Base-by-base conservation (phyloP, 2,329 filamentous ascomycete genomes). In the Aureobasidium sp. region DNA sequence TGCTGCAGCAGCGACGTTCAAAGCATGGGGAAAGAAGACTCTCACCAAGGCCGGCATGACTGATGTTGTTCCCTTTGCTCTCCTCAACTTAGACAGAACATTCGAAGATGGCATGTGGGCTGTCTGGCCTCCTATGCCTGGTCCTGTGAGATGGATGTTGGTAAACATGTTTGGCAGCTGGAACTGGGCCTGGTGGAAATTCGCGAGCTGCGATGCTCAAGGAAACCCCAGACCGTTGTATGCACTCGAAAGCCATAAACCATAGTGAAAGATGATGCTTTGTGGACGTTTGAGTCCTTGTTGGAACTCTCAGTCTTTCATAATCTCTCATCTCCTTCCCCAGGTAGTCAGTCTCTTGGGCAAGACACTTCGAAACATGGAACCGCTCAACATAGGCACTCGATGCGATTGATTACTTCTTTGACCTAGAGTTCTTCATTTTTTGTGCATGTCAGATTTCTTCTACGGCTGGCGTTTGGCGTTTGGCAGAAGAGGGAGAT, bases 1-100 rank as follows among this genome's bases (percentile, higher is more conserved):
- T 15, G 27, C 29, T 13, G 59, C 59, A 4, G 47, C 59, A n/a
- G 23, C 29, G n/a, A 55, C 17, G 1, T 61, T 61, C 48, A 61
- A 55, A 13, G 48, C 59, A 9, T 61, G 59, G 59, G 48, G 59
- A 9, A 61, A 47, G 29, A 42, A 61, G 39, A 61, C 58, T 41
- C 36, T 61, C n/a, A 61, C 58, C 15, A 61, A 61, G 29, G 58
- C 58, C 20, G 58, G 58, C 29, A 44, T 61, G 58, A 52, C 39
- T 1, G 59, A 61, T 32, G 59, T 53, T 15, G 48, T 53, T 7
- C 48, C 59, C 9, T 61, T 61, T 9, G 59, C 59, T 17, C 32
- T 61, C 9, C 37, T 61, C 26, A 61, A 61, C 7, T 17, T 61
- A 27, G 59, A 61, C 27, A 48, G 34, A 29, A 53, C 26, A 15